These are phyloP conservation scores for Purshia tridentata DNA, from an alignment of 306 rosid genomes.

Conservation along the genomic window DNA sequence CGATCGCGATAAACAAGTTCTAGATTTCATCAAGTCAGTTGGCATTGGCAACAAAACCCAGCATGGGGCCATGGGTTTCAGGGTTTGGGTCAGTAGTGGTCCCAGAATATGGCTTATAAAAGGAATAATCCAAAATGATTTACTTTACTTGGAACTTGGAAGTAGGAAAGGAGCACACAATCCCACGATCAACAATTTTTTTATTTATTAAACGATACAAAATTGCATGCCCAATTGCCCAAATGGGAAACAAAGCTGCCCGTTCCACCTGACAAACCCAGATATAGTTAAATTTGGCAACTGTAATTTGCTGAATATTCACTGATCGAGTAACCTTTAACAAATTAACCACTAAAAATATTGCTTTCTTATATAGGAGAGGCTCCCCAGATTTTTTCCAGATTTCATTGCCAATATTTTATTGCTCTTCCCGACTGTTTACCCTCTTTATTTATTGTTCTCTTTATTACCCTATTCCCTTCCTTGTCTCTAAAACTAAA, in stretches of 20 bases:
- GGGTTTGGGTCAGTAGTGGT: no score
- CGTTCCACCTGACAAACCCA: no score
- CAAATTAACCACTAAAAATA: background rate
- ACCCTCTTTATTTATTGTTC: background rate
- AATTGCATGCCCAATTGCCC: background rate
- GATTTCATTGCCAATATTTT: conserved; percentile 3
- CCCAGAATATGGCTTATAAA: no score
- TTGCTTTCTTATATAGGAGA: no score
- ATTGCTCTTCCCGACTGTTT: background rate
- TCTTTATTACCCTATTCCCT: background rate
- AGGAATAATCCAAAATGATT: background rate
- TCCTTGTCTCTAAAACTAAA: background rate
- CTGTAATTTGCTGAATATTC: background rate
- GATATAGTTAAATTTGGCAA: background rate
- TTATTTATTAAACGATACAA: background rate
- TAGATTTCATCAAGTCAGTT: background rate
- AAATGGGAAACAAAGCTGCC: background rate
- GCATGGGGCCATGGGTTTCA: no score
- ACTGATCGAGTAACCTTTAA: background rate
- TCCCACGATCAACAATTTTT: background rate
- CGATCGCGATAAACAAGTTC: background rate
- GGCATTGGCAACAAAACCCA: no score
- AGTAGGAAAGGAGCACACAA: no score
- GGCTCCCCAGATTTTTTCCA: conserved; percentile 5
- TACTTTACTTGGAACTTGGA: background rate